phyloP scores from a whole-genome alignment of 495 filamentous ascomycete species.

The Niebla homalea region DNA sequence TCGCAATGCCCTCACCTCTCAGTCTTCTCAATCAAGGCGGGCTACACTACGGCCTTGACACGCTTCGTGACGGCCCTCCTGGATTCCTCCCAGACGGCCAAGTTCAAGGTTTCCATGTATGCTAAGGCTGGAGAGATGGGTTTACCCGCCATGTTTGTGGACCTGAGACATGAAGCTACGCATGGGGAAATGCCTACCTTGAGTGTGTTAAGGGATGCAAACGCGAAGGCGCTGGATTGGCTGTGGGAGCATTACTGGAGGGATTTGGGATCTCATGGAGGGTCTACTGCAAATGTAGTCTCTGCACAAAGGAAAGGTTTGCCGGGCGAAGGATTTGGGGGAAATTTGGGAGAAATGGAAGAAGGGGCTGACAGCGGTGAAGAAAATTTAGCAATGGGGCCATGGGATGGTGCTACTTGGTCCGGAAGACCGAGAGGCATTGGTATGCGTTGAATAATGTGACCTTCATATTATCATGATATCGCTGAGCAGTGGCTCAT shows the following conservation, averaged over 20 bases:
- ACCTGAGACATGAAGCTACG: conserved; percentile 78
- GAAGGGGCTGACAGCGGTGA: too few species aligned
- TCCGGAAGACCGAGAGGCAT: too few species aligned
- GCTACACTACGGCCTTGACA: conserved; percentile 47
- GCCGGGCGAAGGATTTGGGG: too few species aligned
- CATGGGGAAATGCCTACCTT: conserved; percentile 76
- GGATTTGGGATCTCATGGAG: not conserved
- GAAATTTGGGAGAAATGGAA: too few species aligned
- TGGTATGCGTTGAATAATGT: too few species aligned
- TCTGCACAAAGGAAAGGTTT: too few species aligned
- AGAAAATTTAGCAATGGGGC: too few species aligned
- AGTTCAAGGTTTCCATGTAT: conserved; percentile 70
- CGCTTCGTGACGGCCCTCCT: conserved; percentile 82
- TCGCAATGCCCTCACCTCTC: conserved; percentile 22
- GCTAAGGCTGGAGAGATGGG: conserved; percentile 60
- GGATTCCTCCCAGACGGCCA: conserved; percentile 56
- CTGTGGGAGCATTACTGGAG: conserved; percentile 82
- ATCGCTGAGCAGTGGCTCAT: too few species aligned
- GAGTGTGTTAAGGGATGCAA: conserved; percentile 49
- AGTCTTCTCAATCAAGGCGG: conserved; percentile 40
- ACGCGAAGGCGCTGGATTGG: conserved; percentile 62
- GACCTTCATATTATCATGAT: too few species aligned
- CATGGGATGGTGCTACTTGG: too few species aligned
- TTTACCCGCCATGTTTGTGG: conserved; percentile 73
- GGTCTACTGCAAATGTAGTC: too few species aligned